Evolutionary conservation across 768 basidiomycete species (phyloP), one percentile per base, ranked within the genome.

Genomic region (Termitomyces sp.): DNA sequence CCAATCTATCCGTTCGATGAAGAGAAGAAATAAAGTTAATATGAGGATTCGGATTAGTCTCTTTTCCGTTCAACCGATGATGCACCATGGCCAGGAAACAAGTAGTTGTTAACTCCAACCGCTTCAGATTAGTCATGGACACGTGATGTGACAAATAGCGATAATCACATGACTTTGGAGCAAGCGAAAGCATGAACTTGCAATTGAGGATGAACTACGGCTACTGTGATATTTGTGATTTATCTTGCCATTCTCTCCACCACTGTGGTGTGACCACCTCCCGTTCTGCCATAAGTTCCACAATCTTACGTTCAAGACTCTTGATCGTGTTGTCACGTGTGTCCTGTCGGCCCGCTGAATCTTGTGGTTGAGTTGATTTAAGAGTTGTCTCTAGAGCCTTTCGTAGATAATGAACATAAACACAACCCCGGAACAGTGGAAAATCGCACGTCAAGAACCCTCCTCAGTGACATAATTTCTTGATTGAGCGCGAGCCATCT

Each of bases 1-100:
- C 74, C 5, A 70, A 73, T 12, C 69, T 21, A 46, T 79, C 74
- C 58, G 30, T 51, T 64, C 57, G 40, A 77, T 37, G 78, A 10
- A 94, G 73, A 23, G 82, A 73, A 3, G 82, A 74, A 44, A 91
- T 88, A 67, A 91, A 93, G 68, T 91, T 91, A 60, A 92, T 75
- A 64, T 83, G 74, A 5, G 84, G 82, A 62, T 92, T 92, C 12
- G 91, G 91, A 65, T 87, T 91, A 0, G 76, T 28, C 64, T 87
- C 85, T 26, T 71, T 75, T 62, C 86, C 84, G 64, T 92, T 91
- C 51, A 88, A 66, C 46, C 89, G 80, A 23, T 80, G 67, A 63
- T 90, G 85, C n/a, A 89, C 88, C 90, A 92, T 88, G 21, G 21
- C 14, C 5, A 1, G 23, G 4, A 11, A 3, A 31, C 30, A 31